A percentile compares a stretch with the other conserved stretches of the same genome.
Evolutionary conservation across 768 basidiomycete species (phyloP).

Genomic region (Lactarius akahatsu): DNA sequence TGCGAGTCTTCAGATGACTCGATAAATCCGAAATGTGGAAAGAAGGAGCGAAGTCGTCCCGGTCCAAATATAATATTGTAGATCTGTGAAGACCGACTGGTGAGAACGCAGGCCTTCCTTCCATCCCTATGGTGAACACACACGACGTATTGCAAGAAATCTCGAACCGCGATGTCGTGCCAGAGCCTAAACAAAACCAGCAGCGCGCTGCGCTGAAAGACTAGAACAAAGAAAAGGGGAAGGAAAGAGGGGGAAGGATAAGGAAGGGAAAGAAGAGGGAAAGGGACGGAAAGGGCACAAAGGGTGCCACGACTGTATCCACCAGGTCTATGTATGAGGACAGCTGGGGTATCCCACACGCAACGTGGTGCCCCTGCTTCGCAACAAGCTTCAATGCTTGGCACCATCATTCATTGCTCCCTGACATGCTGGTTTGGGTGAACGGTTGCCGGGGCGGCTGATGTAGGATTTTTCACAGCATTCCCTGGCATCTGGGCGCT

Average conservation of each 20-base stretch:
- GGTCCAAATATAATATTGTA: neutral
- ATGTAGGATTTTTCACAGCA: neutral
- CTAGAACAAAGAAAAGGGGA: neutral
- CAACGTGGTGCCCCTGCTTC: neutral
- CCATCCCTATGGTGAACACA: neutral
- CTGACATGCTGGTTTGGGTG: neutral
- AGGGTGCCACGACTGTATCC: neutral
- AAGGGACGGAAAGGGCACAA: neutral
- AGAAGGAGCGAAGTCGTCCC: neutral
- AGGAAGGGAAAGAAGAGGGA: neutral
- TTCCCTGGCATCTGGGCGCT: neutral
- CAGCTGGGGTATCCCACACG: neutral
- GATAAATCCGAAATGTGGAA: neutral
- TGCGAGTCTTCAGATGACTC: neutral
- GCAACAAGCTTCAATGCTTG: neutral
- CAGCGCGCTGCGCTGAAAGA: slow-evolving; percentile 23
- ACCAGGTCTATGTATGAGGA: slow-evolving; percentile 2
- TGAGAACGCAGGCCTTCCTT: neutral
- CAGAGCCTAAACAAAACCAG: neutral
- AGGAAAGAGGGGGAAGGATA: neutral
- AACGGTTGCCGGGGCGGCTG: neutral
- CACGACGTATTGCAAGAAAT: slow-evolving; percentile 9
- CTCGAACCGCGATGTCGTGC: slow-evolving; percentile 10
- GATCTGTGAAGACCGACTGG: neutral
- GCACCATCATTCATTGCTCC: neutral